Evolutionary conservation across 257 asterid species (phyloP).

Genomic region (Agastache rugosa): DNA sequence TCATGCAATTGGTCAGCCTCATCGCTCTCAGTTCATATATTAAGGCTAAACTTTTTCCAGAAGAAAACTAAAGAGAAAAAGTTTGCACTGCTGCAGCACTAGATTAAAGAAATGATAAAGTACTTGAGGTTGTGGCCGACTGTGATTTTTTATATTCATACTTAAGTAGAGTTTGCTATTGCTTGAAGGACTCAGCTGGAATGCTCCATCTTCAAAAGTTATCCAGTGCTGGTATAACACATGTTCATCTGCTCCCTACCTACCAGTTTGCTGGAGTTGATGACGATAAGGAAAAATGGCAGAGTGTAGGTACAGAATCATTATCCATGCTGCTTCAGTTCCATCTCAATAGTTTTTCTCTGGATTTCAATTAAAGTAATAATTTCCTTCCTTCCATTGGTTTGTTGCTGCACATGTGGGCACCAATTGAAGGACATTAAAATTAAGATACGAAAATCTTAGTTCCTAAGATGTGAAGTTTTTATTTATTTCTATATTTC

Average conservation of each 20-base stretch:
- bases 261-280: slow-evolving; percentile 92
- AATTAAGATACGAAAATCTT: neutral
- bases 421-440: neutral
- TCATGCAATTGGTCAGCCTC: neutral
- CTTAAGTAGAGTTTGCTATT: slow-evolving; percentile 32
- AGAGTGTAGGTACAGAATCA: slow-evolving; percentile 58
- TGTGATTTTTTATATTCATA: slow-evolving; percentile 13
- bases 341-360: slow-evolving; percentile 13
- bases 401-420: neutral
- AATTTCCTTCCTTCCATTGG: slow-evolving; percentile 2
- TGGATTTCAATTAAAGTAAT: neutral
- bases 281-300: slow-evolving; percentile 83
- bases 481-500: neutral
- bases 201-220: slow-evolving; percentile 76
- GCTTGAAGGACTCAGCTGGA: slow-evolving; percentile 87
- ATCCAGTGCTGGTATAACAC: slow-evolving; percentile 86
- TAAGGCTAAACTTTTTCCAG: neutral
- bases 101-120: slow-evolving; percentile 11
- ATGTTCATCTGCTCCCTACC: slow-evolving; percentile 89
- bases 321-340: slow-evolving; percentile 20
- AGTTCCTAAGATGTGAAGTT: neutral
- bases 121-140: neutral
- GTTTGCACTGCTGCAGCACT: slow-evolving; percentile 6
- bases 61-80: slow-evolving; percentile 5
- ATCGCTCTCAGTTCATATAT: neutral